phyloP scores from a whole-genome alignment of 2,329 filamentous ascomycete species.

The Lojkania enalia region DNA sequence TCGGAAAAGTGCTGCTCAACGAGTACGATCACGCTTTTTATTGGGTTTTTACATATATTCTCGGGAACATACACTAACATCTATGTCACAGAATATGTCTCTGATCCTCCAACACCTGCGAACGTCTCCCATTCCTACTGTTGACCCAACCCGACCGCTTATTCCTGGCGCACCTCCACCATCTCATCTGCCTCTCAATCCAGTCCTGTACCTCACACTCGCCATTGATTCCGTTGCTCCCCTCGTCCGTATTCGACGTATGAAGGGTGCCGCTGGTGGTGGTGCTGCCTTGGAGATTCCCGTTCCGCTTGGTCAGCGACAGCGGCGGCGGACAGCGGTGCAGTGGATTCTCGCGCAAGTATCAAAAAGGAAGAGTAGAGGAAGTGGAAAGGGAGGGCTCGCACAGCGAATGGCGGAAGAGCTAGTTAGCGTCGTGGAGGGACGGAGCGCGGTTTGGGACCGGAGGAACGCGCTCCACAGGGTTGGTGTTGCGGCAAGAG shows the following conservation, averaged over 20 bases:
- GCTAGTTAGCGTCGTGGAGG: conserved; percentile 84
- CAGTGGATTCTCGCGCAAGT: conserved; percentile 89
- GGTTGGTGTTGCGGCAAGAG: conserved; percentile 74
- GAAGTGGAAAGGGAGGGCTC: conserved; percentile 72
- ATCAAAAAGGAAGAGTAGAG: conserved; percentile 72
- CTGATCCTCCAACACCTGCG: conserved; percentile 81
- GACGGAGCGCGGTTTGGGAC: conserved; percentile 82
- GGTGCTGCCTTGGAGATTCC: conserved; percentile 83
- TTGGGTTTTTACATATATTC: background rate
- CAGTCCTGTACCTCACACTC: conserved; percentile 83
- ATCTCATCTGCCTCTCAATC: conserved; percentile 81
- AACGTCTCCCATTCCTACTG: conserved; percentile 76
- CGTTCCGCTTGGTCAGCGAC: conserved; percentile 71
- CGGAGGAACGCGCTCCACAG: conserved; percentile 78
- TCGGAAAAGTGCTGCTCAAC: conserved; percentile 86
- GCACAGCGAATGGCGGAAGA: conserved; percentile 82
- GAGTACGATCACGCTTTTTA: conserved; percentile 64
- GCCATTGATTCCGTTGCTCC: conserved; percentile 93
- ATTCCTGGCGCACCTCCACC: conserved; percentile 77
- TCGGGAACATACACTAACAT: conserved; percentile 9
- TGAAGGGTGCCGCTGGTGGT: conserved; percentile 81
- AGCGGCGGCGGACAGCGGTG: conserved; percentile 77
- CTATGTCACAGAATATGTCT: conserved; percentile 70
- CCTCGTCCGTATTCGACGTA: conserved; percentile 75
- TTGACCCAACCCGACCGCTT: conserved; percentile 71